A percentile compares a stretch with the other conserved stretches of the same genome.
These are phyloP conservation scores for Colletotrichum sp. DNA, from an alignment of 2,329 filamentous ascomycete genomes.

Conservation along the genomic window DNA sequence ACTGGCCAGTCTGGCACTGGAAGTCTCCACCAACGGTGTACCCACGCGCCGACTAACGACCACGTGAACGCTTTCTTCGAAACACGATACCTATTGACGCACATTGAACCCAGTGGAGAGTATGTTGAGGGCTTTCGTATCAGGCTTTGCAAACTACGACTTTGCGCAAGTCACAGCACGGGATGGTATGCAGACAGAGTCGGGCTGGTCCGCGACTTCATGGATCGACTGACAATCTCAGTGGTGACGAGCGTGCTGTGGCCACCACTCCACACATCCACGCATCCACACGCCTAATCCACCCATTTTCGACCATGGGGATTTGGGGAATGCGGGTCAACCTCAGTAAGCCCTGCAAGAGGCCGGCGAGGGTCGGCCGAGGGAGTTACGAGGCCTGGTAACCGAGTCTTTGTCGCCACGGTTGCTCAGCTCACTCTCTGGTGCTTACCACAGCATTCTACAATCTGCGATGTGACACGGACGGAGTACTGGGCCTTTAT, in stretches of 20 bases:
- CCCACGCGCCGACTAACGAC: background rate
- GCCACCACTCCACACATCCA: constrained; percentile 11
- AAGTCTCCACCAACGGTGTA: background rate
- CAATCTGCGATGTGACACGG: background rate
- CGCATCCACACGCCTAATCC: constrained; percentile 9
- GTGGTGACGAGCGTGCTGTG: background rate
- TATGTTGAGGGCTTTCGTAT: background rate
- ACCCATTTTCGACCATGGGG: background rate
- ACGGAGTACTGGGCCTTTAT: background rate
- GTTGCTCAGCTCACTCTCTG: background rate
- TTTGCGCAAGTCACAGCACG: background rate
- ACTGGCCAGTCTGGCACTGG: background rate
- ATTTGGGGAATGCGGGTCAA: background rate
- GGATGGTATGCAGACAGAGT: background rate
- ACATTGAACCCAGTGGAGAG: background rate
- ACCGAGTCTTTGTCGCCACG: background rate
- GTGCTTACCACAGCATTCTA: background rate
- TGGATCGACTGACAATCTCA: background rate
- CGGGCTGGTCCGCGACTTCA: constrained; percentile 7
- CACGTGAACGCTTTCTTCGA: background rate
- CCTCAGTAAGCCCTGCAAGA: background rate
- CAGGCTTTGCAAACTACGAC: background rate
- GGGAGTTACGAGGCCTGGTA: background rate
- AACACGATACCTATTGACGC: background rate
- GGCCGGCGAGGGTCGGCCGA: background rate